phyloP scores from a whole-genome alignment of 2,329 filamentous ascomycete species.

The Colletotrichum filicis region DNA sequence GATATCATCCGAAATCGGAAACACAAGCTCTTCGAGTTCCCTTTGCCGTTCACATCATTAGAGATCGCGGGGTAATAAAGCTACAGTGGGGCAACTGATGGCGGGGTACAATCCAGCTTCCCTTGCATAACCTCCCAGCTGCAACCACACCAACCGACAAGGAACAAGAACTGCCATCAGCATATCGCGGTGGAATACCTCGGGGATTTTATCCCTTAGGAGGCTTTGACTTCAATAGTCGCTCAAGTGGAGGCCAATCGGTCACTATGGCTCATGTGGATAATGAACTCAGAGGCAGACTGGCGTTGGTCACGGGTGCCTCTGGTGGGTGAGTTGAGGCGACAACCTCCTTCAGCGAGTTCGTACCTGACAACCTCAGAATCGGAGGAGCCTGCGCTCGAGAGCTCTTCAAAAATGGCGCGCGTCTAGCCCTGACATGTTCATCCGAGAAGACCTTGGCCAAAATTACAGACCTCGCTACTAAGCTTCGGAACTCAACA shows the following conservation, averaged over 20 bases:
- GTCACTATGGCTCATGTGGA: constrained; percentile 37
- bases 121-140: not conserved
- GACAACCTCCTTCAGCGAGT: not conserved
- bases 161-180: too few relatives aligned
- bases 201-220: not conserved
- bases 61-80: constrained; percentile 33
- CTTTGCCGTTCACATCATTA: not conserved
- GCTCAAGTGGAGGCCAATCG: not conserved
- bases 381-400: constrained; percentile 69
- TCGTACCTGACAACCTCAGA: constrained; percentile 46
- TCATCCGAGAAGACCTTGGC: constrained; percentile 18
- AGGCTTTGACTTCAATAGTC: not conserved
- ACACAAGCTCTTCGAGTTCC: not conserved
- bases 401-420: constrained; percentile 62
- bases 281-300: constrained; percentile 61
- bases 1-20: not conserved
- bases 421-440: constrained; percentile 69
- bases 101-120: constrained; percentile 19
- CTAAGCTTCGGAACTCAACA: not conserved
- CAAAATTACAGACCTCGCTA: constrained; percentile 23
- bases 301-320: constrained; percentile 70
- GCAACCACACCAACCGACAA: not conserved
- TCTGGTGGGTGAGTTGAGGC: constrained; percentile 64
- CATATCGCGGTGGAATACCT: not conserved
- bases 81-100: constrained; percentile 23